Evolutionary conservation across 2,329 filamentous ascomycete species (phyloP), one percentile per base, ranked within the genome.

Genomic region (Bipolaris victoriae): DNA sequence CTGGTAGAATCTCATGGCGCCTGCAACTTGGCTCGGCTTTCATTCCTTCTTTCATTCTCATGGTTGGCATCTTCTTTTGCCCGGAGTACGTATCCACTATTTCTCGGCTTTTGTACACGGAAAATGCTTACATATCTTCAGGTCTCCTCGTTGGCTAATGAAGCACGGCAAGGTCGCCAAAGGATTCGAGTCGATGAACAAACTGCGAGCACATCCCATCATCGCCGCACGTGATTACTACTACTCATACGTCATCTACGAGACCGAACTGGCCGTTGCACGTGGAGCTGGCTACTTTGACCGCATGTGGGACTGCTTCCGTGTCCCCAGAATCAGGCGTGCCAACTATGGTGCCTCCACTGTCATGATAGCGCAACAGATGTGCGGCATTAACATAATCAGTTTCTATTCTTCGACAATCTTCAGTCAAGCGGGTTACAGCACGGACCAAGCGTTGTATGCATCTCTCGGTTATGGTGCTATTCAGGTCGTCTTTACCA

Each of bases 391-490:
- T 67, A 96, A 97, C 78, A 92, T 87, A 2, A 89, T 97, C 13
- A 92, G 92, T 0, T 82, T 89, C 55, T 95, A 92, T 45, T 96
- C 96, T 70, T 93, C 70, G 0, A 67, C 94, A 67, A 70, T 89
- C 52, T 91, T 95, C 71, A 93, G 90, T 0, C 40, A 69, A 2
- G 73, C 64, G 35, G 73, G 73, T 3, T 76, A 73, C 62, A 62
- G 55, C 1, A 11, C 40, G 0, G 57, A 49, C 1, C 57, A 76
- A 55, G 73, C 74, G 2, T 52, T 76, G 9, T 76, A 71, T 58
- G 74, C 74, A 2, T 76, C 74, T 9, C 68, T 77, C 5, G 74
- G 74, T 1, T 77, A 75, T 49, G 74, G 74, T 47, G 72, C 72
- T 11, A 58, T 77, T 10, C 72, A 76, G 29, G 68, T 77, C 48